These are phyloP conservation scores for Saccharum hybrid DNA, from an alignment of 202 grass and related monocot genomes.

Conservation along the genomic window DNA sequence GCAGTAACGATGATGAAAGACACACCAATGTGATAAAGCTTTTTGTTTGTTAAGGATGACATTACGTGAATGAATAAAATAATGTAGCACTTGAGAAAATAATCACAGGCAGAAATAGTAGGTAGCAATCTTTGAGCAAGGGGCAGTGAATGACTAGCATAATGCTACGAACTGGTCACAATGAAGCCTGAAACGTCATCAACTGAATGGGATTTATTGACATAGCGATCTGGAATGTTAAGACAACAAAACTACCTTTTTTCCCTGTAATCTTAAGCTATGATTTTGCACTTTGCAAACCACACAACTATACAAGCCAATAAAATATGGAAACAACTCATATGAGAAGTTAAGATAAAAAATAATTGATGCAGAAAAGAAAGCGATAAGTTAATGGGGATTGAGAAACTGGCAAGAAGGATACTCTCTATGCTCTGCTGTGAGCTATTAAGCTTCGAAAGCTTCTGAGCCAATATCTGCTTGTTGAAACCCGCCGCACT, in stretches of 20 bases:
- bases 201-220: slow-evolving; percentile 26
- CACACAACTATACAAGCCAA: slow-evolving; percentile 23
- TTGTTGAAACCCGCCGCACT: slow-evolving; percentile 71
- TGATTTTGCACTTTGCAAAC: slow-evolving; percentile 6
- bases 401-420: slow-evolving; percentile 50
- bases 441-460: slow-evolving; percentile 80
- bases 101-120: background rate
- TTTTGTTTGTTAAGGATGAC: slow-evolving; percentile 54
- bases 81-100: slow-evolving; percentile 21
- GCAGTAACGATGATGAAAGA: slow-evolving; percentile 89
- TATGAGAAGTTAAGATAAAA: slow-evolving; percentile 7
- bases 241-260: slow-evolving; percentile 7
- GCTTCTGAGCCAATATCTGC: slow-evolving; percentile 85
- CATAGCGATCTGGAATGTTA: slow-evolving; percentile 20
- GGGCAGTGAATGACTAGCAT: background rate
- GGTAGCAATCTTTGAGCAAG: slow-evolving; percentile 1
- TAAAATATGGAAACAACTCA: background rate
- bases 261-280: background rate
- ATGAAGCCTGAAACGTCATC: background rate
- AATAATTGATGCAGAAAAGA: slow-evolving; percentile 8
- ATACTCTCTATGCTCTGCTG: slow-evolving; percentile 99
- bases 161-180: slow-evolving; percentile 11
- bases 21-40: slow-evolving; percentile 98
- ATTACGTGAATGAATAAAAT: slow-evolving; percentile 8
- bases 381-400: slow-evolving; percentile 6